Conservation (phyloP, 495 filamentous ascomycete species). For the Lichina pygmaea region DNA sequence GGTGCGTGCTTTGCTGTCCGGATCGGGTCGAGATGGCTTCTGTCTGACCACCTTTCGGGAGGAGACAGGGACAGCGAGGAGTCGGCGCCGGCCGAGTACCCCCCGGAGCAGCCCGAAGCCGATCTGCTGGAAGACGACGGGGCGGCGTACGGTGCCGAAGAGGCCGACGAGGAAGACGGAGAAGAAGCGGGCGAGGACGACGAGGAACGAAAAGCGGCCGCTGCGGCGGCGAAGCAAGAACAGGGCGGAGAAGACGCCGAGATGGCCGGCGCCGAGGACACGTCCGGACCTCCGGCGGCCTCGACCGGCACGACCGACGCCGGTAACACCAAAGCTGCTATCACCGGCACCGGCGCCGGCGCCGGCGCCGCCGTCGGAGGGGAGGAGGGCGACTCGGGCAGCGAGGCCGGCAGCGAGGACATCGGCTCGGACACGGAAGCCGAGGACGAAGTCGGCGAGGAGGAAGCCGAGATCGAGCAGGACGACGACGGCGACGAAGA, state of each 20-base stretch:
- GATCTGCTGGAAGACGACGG: slow-evolving; percentile 66
- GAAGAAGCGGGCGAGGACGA: slow-evolving; percentile 18
- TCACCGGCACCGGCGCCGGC: background rate
- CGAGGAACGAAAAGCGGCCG: slow-evolving; percentile 14
- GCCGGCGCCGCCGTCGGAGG: slow-evolving; percentile 16
- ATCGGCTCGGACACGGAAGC: slow-evolving; percentile 84
- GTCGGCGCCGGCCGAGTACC: slow-evolving; percentile 83
- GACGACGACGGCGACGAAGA: slow-evolving; percentile 46
- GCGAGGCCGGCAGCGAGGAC: slow-evolving; percentile 79
- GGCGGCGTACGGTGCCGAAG: slow-evolving; percentile 66
- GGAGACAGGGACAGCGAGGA: slow-evolving; percentile 74
- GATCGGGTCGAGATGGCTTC: background rate
- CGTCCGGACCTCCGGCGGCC: slow-evolving; percentile 7
- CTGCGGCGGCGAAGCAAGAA: slow-evolving; percentile 11
- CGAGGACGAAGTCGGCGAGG: slow-evolving; percentile 59
- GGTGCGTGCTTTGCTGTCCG: slow-evolving; percentile 23
- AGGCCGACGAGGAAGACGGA: slow-evolving; percentile 38
- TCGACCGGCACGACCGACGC: background rate
- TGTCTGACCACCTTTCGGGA: no score
- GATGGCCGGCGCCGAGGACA: slow-evolving; percentile 51
- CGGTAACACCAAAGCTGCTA: background rate
- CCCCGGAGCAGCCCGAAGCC: slow-evolving; percentile 89
- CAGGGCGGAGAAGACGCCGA: slow-evolving; percentile 38
- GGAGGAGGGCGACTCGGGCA: slow-evolving; percentile 45
- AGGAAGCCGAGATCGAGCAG: slow-evolving; percentile 23